Base-by-base conservation (phyloP, 176 grass and related monocot species). In the Otatea glauca region DNA sequence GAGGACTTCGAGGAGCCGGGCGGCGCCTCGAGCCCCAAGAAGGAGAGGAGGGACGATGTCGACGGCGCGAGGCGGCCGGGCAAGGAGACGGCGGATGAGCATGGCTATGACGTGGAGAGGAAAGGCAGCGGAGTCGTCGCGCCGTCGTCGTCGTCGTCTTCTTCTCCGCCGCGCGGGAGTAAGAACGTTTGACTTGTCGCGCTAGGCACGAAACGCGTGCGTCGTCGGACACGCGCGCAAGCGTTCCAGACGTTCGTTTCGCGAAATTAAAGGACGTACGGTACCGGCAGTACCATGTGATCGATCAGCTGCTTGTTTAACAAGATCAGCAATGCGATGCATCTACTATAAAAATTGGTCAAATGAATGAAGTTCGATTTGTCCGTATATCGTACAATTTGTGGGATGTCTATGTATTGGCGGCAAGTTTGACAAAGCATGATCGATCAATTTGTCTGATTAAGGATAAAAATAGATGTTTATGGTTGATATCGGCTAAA, bases 1-100 rank as follows among this genome's bases (percentile, higher is more conserved):
- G 87, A 89, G 70, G 87, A 89, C 82, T 89, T 89, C 41, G 60
- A 67, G 69, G 27, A 25, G 25, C 42, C 43, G 14, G 20, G 32
- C 6, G 12, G 24, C 54, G 11, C 17, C 17, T 32, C 25, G 23
- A 62, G 59, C 23, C 9, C 23, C 38, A 83, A 2, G 54, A 23
- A 72, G 55, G 69, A 4, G 17, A 24, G 18, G 24, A 24, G 4
- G 6, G 25, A 37, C 41, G 68, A 73, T 25, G 41, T 6, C 39
- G 68, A 2, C 18, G 43, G 51, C 24, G 34, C 10, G 0, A 32
- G 53, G 68, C 38, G 37, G 51, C 23, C 66, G 5, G 16, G 66
- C 15, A 43, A 29, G 37, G 37, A 58, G 50, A 7, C 38, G 15
- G 25, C n/a, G 8, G 79, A 9, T 1, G 42, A 7, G 27, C 8